A percentile compares a stretch with the other conserved stretches of the same genome.
Evolutionary conservation across 1,139 yeast genomes (phyloP).

Genomic region (Entelexis sorbosivorans): DNA sequence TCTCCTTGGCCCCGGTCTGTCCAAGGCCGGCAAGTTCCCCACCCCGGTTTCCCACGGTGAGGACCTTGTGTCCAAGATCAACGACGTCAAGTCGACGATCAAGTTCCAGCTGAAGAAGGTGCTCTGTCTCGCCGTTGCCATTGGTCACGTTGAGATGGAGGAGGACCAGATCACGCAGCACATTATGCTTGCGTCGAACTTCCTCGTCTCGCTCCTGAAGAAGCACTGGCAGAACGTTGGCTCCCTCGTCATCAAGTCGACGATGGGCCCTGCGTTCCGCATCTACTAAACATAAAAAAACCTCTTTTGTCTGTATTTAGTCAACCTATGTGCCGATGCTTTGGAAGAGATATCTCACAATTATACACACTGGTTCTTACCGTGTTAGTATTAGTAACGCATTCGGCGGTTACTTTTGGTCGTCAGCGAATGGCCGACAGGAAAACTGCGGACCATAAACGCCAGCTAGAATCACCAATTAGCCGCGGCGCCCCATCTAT

Average conservation of each 20-base stretch:
- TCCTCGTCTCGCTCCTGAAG: constrained; percentile 98
- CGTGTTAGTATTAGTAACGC: not conserved
- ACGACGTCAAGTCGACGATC: constrained; percentile 97
- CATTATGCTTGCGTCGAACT: constrained; percentile 98
- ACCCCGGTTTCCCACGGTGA: constrained; percentile 99
- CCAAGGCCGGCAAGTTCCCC: constrained; percentile 99
- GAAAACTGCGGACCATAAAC: too few relatives aligned
- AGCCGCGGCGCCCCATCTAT: not conserved
- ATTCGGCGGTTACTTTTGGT: not conserved
- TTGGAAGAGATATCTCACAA: too few relatives aligned
- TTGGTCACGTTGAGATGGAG: constrained; percentile 99
- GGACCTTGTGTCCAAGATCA: constrained; percentile 91
- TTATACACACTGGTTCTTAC: too few relatives aligned
- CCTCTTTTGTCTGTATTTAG: not conserved
- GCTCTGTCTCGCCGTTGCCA: constrained; percentile 79
- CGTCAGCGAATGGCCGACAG: not conserved
- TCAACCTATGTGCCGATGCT: not conserved
- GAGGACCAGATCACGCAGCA: constrained; percentile 94
- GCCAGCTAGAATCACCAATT: not conserved
- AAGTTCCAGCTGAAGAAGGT: constrained; percentile 98
- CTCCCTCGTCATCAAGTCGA: constrained; percentile 95
- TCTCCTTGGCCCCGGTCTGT: constrained; percentile 99
- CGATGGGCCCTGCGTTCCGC: constrained; percentile 99
- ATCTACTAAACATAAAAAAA: constrained; percentile 57
- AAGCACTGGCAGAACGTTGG: constrained; percentile 99